These are phyloP conservation scores for Leccinum boreale DNA, from an alignment of 768 basidiomycete genomes.

Conservation along the genomic window DNA sequence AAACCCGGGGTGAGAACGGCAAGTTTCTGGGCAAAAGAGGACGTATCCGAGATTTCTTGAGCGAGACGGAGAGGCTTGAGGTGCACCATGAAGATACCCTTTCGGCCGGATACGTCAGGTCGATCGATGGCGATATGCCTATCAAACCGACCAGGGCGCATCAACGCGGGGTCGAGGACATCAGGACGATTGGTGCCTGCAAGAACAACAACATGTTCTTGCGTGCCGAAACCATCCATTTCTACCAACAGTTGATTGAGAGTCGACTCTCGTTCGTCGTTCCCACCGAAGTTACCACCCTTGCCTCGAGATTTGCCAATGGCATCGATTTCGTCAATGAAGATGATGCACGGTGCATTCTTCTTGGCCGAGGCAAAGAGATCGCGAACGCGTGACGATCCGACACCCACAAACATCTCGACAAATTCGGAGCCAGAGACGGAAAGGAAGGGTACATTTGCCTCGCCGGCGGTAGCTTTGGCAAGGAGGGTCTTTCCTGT, in stretches of 20 bases:
- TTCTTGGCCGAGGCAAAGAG: slow-evolving; percentile 97
- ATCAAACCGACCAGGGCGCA: slow-evolving; percentile 98
- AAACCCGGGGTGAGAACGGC: slow-evolving; percentile 97
- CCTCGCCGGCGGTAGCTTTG: slow-evolving; percentile 98
- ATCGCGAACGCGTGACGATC: slow-evolving; percentile 94
- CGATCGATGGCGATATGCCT: slow-evolving; percentile 93
- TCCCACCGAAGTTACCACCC: slow-evolving; percentile 79
- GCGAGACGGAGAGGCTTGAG: slow-evolving; percentile 77
- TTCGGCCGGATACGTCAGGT: slow-evolving; percentile 91
- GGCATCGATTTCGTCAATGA: slow-evolving; percentile 98
- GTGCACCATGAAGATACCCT: slow-evolving; percentile 93
- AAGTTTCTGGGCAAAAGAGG: slow-evolving; percentile 81
- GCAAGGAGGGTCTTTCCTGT: slow-evolving; percentile 98
- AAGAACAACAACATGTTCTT: slow-evolving; percentile 93
- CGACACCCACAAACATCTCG: slow-evolving; percentile 99
- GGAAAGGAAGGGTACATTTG: slow-evolving; percentile 95
- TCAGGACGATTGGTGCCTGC: slow-evolving; percentile 97
- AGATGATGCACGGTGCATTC: slow-evolving; percentile 97
- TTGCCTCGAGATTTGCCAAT: slow-evolving; percentile 92
- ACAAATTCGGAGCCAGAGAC: slow-evolving; percentile 99
- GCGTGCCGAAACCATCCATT: slow-evolving; percentile 99
- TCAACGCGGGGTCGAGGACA: slow-evolving; percentile 90
- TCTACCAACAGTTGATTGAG: slow-evolving; percentile 97
- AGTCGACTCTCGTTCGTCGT: slow-evolving; percentile 97
- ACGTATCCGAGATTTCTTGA: slow-evolving; percentile 44